phyloP scores from a whole-genome alignment of 1,284 basidiomycete genomes.

The Acaromyces ingoldii region DNA sequence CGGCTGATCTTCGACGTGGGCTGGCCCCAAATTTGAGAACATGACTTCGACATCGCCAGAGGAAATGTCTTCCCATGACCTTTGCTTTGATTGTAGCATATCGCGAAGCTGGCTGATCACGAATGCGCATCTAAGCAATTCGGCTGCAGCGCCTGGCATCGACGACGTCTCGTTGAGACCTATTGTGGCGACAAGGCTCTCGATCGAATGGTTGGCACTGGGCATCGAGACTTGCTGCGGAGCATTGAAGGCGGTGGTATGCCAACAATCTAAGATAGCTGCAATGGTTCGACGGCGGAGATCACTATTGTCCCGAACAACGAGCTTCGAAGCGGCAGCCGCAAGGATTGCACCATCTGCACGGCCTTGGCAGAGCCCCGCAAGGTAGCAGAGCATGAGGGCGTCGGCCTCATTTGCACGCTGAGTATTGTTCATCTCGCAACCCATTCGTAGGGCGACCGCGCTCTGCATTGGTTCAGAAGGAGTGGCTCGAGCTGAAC shows the following conservation, averaged over 20 bases:
- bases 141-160: not conserved
- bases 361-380: constrained; percentile 23
- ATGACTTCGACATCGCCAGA: not conserved
- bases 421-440: too few species aligned
- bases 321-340: constrained; percentile 29
- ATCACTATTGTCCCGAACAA: constrained; percentile 19
- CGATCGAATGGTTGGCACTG: not conserved
- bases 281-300: constrained; percentile 19
- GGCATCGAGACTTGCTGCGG: constrained; percentile 14
- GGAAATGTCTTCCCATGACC: not conserved
- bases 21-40: not conserved
- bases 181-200: not conserved
- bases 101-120: not conserved
- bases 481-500: not conserved
- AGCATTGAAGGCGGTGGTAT: constrained; percentile 23
- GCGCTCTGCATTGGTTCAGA: constrained; percentile 17
- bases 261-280: constrained; percentile 34
- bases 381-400: constrained; percentile 32
- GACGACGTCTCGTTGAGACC: not conserved
- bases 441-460: constrained; percentile 13
- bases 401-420: constrained; percentile 34
- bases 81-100: not conserved
- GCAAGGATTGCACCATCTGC: constrained; percentile 29
- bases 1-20: too few species aligned
- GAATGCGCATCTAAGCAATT: not conserved